Percentiles rank a stretch among this genome's conserved stretches.
Conservation (phyloP, 257 asterid genomes). For the Penstemon newberryi region DNA sequence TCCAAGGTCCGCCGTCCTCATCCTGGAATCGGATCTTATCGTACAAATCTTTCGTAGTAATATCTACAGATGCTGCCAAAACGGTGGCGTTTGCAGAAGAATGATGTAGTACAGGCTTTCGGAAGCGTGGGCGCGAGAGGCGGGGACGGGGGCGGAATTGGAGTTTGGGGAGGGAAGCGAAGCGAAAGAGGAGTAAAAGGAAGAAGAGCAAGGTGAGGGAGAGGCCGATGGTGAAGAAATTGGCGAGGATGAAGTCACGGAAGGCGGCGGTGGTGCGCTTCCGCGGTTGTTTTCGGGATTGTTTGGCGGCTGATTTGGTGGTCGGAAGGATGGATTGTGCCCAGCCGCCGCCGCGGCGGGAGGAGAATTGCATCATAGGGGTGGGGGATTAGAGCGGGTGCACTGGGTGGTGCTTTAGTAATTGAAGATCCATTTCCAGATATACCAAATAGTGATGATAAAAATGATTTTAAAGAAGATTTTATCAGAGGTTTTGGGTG, state of each 20-base stretch:
- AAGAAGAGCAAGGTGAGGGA: constrained; percentile 58
- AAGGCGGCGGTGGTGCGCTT: constrained; percentile 56
- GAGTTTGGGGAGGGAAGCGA: constrained; percentile 61
- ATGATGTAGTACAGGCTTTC: constrained; percentile 57
- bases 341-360: constrained; percentile 89
- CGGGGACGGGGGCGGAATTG: constrained; percentile 53
- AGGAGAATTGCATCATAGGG: constrained; percentile 71
- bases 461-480: too few relatives aligned
- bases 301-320: constrained; percentile 50
- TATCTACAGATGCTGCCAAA: constrained; percentile 68
- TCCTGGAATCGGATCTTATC: constrained; percentile 90
- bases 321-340: constrained; percentile 68
- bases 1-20: constrained; percentile 97
- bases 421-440: too few relatives aligned
- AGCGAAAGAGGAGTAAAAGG: constrained; percentile 61
- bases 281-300: constrained; percentile 61
- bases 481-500: too few relatives aligned
- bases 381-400: constrained; percentile 10
- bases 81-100: constrained; percentile 46
- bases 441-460: too few relatives aligned
- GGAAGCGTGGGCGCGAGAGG: constrained; percentile 31
- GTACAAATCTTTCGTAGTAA: constrained; percentile 78
- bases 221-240: constrained; percentile 82
- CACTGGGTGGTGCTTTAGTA: background rate
- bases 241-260: constrained; percentile 64